Evolutionary conservation across 129 eudicot genomes (phyloP).

Genomic region (Escallonia rubra): DNA sequence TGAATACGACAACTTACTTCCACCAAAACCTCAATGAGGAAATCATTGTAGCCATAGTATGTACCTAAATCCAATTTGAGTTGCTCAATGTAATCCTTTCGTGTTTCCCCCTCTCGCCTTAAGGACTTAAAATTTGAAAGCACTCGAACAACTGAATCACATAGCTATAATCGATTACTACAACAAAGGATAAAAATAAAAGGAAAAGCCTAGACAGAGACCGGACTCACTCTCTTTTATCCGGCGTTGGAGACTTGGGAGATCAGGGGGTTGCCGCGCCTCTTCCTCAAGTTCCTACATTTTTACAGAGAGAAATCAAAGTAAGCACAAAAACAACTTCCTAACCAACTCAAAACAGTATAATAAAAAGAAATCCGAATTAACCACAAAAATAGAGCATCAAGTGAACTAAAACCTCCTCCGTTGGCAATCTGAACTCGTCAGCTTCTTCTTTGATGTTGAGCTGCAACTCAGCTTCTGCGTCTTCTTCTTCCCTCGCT

Average conservation of each 20-base stretch:
- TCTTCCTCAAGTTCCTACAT: conserved; percentile 77
- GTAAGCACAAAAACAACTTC: conserved; percentile 3
- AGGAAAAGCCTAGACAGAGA: neutral
- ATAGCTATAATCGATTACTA: neutral
- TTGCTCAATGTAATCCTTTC: conserved; percentile 78
- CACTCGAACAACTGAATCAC: conserved; percentile 59
- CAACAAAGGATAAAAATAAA: neutral
- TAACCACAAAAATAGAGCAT: too few relatives aligned
- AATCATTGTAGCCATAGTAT: conserved; percentile 92
- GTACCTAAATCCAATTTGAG: conserved; percentile 72
- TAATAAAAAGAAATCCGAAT: too few relatives aligned
- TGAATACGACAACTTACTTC: conserved; percentile 42
- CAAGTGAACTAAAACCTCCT: conserved; percentile 39
- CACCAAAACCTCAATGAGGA: conserved; percentile 64
- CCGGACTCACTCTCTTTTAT: conserved; percentile 67
- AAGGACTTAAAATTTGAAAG: conserved; percentile 71
- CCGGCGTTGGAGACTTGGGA: conserved; percentile 72
- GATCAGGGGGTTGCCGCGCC: conserved; percentile 79
- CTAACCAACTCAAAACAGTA: too few relatives aligned
- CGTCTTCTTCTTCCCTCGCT: conserved; percentile 40
- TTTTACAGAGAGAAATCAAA: conserved; percentile 1
- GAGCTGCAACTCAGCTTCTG: conserved; percentile 46
- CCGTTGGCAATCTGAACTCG: conserved; percentile 71
- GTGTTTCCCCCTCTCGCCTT: conserved; percentile 76
- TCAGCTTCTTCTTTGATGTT: conserved; percentile 78